Evolutionary conservation across 192 early-diverging fungal species (phyloP).

Genomic region (Coemansia sp.): DNA sequence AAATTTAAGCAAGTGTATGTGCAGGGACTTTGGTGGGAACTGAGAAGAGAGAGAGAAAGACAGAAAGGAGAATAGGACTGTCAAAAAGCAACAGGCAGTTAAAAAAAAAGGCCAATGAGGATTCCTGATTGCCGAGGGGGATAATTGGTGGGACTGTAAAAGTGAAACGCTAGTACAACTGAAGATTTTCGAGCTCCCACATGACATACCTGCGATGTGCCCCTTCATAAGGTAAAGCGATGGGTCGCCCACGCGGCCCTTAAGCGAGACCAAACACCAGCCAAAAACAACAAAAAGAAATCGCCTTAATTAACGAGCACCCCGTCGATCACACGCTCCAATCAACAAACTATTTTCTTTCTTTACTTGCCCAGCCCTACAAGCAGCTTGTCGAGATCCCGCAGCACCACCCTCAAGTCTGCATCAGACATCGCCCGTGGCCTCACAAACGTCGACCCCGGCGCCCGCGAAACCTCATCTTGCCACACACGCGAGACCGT

Average conservation of each 20-base stretch:
- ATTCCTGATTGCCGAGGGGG: neutral
- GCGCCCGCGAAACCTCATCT: constrained; percentile 32
- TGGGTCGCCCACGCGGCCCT: too few relatives aligned
- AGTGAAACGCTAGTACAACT: too few relatives aligned
- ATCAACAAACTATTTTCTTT: neutral
- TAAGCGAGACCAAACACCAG: too few relatives aligned
- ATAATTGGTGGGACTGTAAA: neutral
- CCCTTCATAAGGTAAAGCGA: neutral
- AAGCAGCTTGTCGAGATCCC: constrained; percentile 19
- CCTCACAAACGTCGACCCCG: constrained; percentile 6
- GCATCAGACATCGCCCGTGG: constrained; percentile 21
- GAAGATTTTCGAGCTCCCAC: too few relatives aligned
- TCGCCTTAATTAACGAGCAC: neutral
- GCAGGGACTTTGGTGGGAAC: neutral
- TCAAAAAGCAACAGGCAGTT: neutral
- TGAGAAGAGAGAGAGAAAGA: neutral
- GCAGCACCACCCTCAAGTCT: constrained; percentile 25
- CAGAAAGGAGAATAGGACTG: neutral
- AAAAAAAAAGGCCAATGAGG: neutral
- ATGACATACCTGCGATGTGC: too few relatives aligned
- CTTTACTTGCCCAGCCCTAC: neutral
- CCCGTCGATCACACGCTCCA: neutral
- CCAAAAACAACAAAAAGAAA: neutral
- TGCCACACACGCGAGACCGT: constrained; percentile 39
- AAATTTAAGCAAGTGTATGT: neutral